Evolutionary conservation across 495 filamentous ascomycete species (phyloP).

Genomic region (Glutinoglossum americanum): DNA sequence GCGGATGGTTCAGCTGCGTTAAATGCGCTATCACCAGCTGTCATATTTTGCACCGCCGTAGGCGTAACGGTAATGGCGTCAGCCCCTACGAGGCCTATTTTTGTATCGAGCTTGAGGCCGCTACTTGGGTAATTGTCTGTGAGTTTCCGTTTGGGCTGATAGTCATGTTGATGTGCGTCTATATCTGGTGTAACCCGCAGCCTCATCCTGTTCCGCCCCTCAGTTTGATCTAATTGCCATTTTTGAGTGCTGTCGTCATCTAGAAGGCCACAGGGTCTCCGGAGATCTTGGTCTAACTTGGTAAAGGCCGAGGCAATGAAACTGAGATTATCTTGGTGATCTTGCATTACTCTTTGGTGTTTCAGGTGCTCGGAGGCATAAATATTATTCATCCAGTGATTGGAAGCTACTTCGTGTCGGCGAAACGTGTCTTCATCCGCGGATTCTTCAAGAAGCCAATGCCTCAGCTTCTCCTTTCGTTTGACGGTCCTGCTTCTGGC

Average conservation of each 20-base stretch:
- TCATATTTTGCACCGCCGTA: neutral
- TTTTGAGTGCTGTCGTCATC: slow-evolving; percentile 40
- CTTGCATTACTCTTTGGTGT: slow-evolving; percentile 67
- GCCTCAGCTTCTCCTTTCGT: slow-evolving; percentile 58
- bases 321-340: slow-evolving; percentile 67
- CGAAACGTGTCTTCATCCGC: slow-evolving; percentile 46
- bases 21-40: neutral
- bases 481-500: slow-evolving; percentile 43
- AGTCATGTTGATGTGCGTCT: slow-evolving; percentile 42
- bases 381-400: slow-evolving; percentile 85
- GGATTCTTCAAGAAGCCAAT: slow-evolving; percentile 49
- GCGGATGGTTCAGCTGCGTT: neutral
- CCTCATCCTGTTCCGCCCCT: slow-evolving; percentile 89
- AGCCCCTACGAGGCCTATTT: slow-evolving; percentile 8
- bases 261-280: slow-evolving; percentile 57
- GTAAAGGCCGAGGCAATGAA: slow-evolving; percentile 54
- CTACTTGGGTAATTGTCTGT: slow-evolving; percentile 13
- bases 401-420: slow-evolving; percentile 62
- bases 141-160: slow-evolving; percentile 60
- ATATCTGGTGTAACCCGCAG: slow-evolving; percentile 62
- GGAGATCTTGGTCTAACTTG: slow-evolving; percentile 50
- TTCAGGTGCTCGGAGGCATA: slow-evolving; percentile 81
- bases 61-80: slow-evolving; percentile 5
- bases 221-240: slow-evolving; percentile 86
- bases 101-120: slow-evolving; percentile 23